These are phyloP conservation scores for Erodium maritimum DNA, from an alignment of 345 rosid species.

Conservation along the genomic window DNA sequence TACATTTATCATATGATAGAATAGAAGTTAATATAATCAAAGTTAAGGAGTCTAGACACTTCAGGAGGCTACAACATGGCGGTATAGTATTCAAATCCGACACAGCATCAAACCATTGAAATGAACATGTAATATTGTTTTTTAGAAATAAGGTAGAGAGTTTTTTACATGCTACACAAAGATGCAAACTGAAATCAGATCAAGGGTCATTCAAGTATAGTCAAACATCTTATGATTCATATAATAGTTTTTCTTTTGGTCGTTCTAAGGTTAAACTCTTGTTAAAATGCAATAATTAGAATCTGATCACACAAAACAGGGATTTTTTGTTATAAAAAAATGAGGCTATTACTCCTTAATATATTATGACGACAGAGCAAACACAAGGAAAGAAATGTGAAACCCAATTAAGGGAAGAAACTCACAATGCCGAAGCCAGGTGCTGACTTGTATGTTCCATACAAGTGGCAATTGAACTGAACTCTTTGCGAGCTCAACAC, in stretches of 20 bases:
- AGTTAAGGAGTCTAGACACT: background rate
- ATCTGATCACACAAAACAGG: too few species aligned
- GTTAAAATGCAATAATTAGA: background rate
- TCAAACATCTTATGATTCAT: background rate
- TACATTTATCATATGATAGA: too few species aligned
- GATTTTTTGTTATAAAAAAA: too few species aligned
- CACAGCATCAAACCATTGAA: background rate
- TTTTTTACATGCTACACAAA: too few species aligned
- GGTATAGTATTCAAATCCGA: background rate
- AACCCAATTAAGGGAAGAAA: slow-evolving; percentile 10
- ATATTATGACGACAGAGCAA: background rate
- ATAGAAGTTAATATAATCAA: background rate
- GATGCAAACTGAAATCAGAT: too few species aligned
- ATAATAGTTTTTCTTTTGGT: background rate
- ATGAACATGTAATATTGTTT: background rate
- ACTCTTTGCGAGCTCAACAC: slow-evolving; percentile 80
- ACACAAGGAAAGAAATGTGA: background rate
- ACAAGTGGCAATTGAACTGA: slow-evolving; percentile 68
- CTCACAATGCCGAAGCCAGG: slow-evolving; percentile 98
- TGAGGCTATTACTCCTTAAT: too few species aligned
- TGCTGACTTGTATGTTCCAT: slow-evolving; percentile 99
- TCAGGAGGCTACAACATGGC: too few species aligned
- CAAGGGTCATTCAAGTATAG: too few species aligned
- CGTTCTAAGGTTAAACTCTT: background rate
- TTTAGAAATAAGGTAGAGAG: too few species aligned